phyloP scores from a whole-genome alignment of 495 filamentous ascomycete species.

The Neohortaea acidophila region DNA sequence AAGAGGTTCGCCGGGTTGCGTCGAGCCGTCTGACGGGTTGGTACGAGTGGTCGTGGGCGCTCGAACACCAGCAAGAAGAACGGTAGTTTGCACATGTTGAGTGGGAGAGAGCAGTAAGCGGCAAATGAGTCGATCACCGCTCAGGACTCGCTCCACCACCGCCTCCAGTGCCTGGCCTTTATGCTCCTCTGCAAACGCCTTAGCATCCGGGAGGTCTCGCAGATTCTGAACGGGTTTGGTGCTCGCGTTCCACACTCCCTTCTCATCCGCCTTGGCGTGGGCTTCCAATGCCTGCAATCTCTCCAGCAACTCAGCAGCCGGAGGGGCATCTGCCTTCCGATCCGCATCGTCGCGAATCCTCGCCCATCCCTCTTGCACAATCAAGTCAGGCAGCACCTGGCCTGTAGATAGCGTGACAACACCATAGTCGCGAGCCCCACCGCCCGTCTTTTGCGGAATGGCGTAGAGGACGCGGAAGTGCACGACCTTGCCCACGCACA shows the following conservation, averaged over 20 bases:
- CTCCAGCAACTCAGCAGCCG: conserved; percentile 47
- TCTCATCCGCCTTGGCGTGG: conserved; percentile 58
- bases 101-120: conserved; percentile 60
- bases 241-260: conserved; percentile 55
- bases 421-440: conserved; percentile 74
- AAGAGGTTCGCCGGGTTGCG: conserved; percentile 70
- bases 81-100: conserved; percentile 69
- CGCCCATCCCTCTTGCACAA: conserved; percentile 73
- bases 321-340: conserved; percentile 57
- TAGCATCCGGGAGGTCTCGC: conserved; percentile 60
- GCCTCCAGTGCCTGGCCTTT: conserved; percentile 62
- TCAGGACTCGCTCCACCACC: conserved; percentile 76
- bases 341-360: conserved; percentile 87
- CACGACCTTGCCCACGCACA: conserved; percentile 71
- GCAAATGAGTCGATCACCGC: conserved; percentile 76
- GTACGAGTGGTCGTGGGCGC: conserved; percentile 72
- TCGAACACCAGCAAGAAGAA: conserved; percentile 78
- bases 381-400: conserved; percentile 58
- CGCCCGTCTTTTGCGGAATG: conserved; percentile 46
- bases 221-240: conserved; percentile 53
- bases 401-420: conserved; percentile 56
- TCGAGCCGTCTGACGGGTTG: conserved; percentile 56
- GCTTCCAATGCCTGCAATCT: conserved; percentile 62
- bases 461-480: conserved; percentile 72
- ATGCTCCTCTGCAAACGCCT: conserved; percentile 56